phyloP scores from a whole-genome alignment of 352 stramenopile species.

The Globisporangium barbulae region DNA sequence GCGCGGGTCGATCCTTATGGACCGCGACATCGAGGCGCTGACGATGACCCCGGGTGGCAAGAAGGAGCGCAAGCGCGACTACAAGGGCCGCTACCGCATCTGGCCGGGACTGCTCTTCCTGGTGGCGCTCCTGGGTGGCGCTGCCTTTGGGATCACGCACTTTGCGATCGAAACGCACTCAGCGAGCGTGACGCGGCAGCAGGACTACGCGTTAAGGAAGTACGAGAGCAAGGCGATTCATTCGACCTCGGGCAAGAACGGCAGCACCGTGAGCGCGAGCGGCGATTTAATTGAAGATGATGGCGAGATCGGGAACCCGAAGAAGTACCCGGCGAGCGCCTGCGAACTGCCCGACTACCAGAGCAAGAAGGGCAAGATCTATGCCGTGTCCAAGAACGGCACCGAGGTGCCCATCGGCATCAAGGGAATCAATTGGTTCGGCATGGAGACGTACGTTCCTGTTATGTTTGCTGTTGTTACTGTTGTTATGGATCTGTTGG shows the following conservation, averaged over 20 bases:
- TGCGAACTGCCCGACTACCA: constrained; percentile 69
- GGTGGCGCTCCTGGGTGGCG: constrained; percentile 29
- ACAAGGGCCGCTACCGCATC: constrained; percentile 56
- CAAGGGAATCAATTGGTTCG: constrained; percentile 81
- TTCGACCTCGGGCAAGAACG: constrained; percentile 11
- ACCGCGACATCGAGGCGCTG: constrained; percentile 48
- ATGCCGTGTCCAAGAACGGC: constrained; percentile 48
- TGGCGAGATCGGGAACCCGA: constrained; percentile 64
- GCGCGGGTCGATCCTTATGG: constrained; percentile 35
- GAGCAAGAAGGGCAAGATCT: constrained; percentile 65
- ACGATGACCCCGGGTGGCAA: not conserved
- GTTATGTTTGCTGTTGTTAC: not conserved
- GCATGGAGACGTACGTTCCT: constrained; percentile 57
- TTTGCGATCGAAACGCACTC: constrained; percentile 23
- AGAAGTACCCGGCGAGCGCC: constrained; percentile 55
- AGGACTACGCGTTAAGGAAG: constrained; percentile 25
- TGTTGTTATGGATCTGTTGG: not conserved
- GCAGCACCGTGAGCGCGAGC: constrained; percentile 18
- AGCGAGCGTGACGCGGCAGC: constrained; percentile 15
- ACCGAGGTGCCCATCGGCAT: constrained; percentile 52
- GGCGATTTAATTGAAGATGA: constrained; percentile 58
- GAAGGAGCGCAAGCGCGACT: constrained; percentile 26
- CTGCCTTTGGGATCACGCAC: constrained; percentile 28
- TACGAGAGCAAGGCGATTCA: constrained; percentile 18
- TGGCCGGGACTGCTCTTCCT: constrained; percentile 47